phyloP scores from a whole-genome alignment of 768 basidiomycete species.

The Exidia glandulosa region DNA sequence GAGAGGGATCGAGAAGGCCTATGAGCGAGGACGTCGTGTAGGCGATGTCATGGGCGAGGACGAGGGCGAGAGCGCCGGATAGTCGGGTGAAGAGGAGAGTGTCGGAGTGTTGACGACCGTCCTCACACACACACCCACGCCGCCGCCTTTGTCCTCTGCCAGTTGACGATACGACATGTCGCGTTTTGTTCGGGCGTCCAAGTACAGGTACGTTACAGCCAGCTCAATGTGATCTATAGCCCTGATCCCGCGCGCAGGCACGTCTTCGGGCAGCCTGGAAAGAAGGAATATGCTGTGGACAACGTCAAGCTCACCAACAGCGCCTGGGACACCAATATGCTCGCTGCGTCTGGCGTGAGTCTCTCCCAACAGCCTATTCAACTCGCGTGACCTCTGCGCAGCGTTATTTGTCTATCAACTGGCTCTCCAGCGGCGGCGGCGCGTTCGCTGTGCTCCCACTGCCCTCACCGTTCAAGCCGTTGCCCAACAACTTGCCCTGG shows the following conservation, averaged over 20 bases:
- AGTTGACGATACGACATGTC: too few species aligned
- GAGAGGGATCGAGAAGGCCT: too few species aligned
- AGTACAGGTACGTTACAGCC: conserved; percentile 77
- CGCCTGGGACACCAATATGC: conserved; percentile 94
- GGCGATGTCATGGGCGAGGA: too few species aligned
- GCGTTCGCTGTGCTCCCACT: conserved; percentile 92
- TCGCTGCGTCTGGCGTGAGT: conserved; percentile 72
- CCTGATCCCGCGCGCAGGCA: conserved; percentile 39
- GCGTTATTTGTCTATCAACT: conserved; percentile 88
- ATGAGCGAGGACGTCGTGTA: too few species aligned
- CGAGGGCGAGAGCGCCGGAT: too few species aligned
- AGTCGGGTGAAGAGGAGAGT: too few species aligned
- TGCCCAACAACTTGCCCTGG: conserved; percentile 43
- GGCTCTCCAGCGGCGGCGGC: conserved; percentile 86
- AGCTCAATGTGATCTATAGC: conserved; percentile 8
- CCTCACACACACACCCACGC: too few species aligned
- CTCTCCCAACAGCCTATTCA: not conserved
- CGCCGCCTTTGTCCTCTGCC: too few species aligned
- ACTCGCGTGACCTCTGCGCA: conserved; percentile 15
- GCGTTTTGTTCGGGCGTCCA: conserved; percentile 75
- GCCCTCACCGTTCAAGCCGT: conserved; percentile 53
- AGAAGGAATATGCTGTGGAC: conserved; percentile 72
- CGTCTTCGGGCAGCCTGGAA: conserved; percentile 81
- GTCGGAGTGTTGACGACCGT: not conserved
- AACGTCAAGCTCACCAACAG: conserved; percentile 80